These are phyloP conservation scores for Torulaspora pretoriensis DNA, from an alignment of 1,139 yeast species.

Conservation along the genomic window DNA sequence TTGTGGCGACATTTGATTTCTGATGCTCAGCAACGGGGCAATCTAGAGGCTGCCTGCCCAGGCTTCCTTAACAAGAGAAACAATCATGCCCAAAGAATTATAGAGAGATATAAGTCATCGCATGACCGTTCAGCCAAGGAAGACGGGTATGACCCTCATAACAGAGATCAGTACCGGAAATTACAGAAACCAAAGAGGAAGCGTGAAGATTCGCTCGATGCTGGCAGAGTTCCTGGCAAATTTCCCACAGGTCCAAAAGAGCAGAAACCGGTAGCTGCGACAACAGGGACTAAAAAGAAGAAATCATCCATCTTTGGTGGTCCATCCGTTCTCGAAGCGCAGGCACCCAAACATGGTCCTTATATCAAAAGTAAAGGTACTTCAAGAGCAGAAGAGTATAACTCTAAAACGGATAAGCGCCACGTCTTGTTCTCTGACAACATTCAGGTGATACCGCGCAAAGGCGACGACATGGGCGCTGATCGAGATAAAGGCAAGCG, in stretches of 20 bases:
- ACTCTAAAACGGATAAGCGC: conserved; percentile 9
- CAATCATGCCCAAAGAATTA: conserved; percentile 13
- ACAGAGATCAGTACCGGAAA: conserved; percentile 4
- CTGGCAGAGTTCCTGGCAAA: conserved; percentile 5
- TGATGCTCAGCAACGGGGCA: conserved; percentile 55
- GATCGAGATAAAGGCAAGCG: neutral
- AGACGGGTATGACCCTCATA: conserved; percentile 28
- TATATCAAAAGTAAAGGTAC: conserved; percentile 21
- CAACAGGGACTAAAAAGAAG: conserved; percentile 23
- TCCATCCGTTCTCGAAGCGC: conserved; percentile 13
- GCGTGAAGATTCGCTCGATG: conserved; percentile 3
- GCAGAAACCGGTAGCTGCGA: neutral
- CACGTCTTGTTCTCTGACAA: conserved; percentile 25
- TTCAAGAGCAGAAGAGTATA: conserved; percentile 4
- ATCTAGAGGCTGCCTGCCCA: conserved; percentile 34
- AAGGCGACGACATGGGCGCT: neutral
- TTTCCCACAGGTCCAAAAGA: conserved; percentile 3
- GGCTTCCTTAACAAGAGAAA: conserved; percentile 36
- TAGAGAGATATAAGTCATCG: conserved; percentile 10
- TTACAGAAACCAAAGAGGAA: conserved; percentile 6
- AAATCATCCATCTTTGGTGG: conserved; percentile 35
- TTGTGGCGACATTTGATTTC: conserved; percentile 66
- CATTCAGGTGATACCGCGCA: conserved; percentile 16
- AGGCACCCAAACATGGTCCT: conserved; percentile 9
- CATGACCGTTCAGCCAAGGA: conserved; percentile 16